Base-by-base conservation (phyloP, 2,329 filamentous ascomycete species). In the Cordyceps tenuipes region DNA sequence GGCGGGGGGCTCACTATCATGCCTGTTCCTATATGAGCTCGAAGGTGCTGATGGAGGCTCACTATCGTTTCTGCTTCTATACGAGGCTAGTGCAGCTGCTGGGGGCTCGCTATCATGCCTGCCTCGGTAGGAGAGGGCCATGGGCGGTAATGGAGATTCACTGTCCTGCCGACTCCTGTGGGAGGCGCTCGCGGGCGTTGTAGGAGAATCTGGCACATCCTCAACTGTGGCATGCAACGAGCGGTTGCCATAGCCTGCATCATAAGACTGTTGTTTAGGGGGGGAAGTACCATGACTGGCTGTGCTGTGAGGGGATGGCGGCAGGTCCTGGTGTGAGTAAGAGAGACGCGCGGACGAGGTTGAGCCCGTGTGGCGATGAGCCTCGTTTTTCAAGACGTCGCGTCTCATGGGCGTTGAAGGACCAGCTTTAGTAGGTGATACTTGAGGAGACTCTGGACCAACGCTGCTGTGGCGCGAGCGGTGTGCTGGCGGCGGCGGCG, bases 151-250 rank as follows among this genome's bases (percentile, higher is more conserved):
- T n/a, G 36, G 50, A 29, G 50, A 36, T 19, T 53, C 50, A 7
- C 53, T 56, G 5, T 23, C 53, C 9, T 60, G 54, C 31, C 60
- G 54, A 44, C 43, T 49, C 36, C 47, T 46, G 41, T 47, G 39
- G 19, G 46, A 54, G 39, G 26, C 36, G 47, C 21, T 21, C 39
- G 29, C 36, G 10, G 29, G 59, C 8, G 61, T 62, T 4, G 64
- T 65, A 1, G 76, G 74, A 1, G 81, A 79, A 53, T 85, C 83
- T 4, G 84, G 83, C 6, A 79, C 82, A 63, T 88, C 85, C 67
- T 88, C 85, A 6, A 84, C 83, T 7, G 80, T 86, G 3, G 81
- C 82, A 65, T 85, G 84, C 81, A 84, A 79, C 0, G 79, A 77
- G 61, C 77, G 76, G 43, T 70, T 66, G 57, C 79, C 80, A 65